A percentile compares a stretch with the other conserved stretches of the same genome.
phyloP scores from a whole-genome alignment of 1,284 basidiomycete species.

The Rhodotorula sp. region DNA sequence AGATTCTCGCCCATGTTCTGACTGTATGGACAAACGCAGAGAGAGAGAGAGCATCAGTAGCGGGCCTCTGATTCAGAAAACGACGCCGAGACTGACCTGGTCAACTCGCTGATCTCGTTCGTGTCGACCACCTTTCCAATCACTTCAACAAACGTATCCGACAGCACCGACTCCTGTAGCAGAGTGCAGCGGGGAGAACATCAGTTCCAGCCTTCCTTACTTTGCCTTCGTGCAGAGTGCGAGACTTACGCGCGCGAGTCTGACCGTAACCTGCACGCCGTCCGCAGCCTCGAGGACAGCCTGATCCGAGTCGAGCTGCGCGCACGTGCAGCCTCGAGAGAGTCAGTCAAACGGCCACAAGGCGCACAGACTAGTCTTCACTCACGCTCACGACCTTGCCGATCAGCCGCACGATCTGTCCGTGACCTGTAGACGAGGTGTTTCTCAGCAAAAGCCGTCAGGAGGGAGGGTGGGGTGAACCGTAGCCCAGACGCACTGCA shows the following conservation, averaged over 20 bases:
- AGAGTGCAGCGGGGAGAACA: not conserved
- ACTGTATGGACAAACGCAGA: constrained; percentile 32
- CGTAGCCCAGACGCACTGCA: constrained; percentile 18
- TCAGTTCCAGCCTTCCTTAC: too few species aligned
- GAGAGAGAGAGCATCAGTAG: not conserved
- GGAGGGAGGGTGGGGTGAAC: not conserved
- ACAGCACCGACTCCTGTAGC: constrained; percentile 47
- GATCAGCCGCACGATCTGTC: constrained; percentile 66
- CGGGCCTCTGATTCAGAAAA: not conserved
- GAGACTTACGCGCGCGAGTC: constrained; percentile 55
- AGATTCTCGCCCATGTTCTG: constrained; percentile 65
- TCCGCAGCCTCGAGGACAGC: constrained; percentile 69
- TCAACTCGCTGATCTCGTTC: constrained; percentile 63
- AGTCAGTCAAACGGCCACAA: fast-evolving
- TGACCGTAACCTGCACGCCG: constrained; percentile 65
- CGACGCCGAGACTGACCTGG: constrained; percentile 42
- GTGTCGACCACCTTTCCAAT: constrained; percentile 66
- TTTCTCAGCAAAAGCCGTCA: not conserved
- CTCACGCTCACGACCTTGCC: constrained; percentile 67
- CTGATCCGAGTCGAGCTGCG: constrained; percentile 58
- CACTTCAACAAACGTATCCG: constrained; percentile 67
- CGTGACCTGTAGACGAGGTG: constrained; percentile 44
- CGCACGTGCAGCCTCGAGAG: not conserved
- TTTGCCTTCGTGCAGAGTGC: not conserved
- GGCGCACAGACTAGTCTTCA: constrained; percentile 4